phyloP scores from a whole-genome alignment of 2,329 filamentous ascomycete species.

The Fusarium goolgardi region DNA sequence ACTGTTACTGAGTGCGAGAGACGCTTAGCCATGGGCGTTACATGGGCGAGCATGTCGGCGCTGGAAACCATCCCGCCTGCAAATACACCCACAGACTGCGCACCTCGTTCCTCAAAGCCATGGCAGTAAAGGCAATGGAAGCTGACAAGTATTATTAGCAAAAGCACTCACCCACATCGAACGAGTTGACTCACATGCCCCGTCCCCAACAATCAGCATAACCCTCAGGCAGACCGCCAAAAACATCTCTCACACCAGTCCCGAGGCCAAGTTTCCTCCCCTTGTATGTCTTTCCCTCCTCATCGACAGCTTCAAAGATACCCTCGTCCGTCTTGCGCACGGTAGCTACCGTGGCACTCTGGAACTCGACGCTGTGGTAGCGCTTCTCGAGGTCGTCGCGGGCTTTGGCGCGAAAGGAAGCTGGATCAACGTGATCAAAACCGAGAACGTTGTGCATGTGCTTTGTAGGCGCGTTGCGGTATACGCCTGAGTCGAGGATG shows the following conservation, averaged over 20 bases:
- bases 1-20: constrained; percentile 59
- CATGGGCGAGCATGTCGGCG: constrained; percentile 51
- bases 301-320: constrained; percentile 56
- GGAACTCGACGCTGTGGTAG: constrained; percentile 52
- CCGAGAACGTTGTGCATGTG: constrained; percentile 61
- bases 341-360: constrained; percentile 44
- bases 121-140: constrained; percentile 72
- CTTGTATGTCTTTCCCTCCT: constrained; percentile 55
- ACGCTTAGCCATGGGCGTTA: constrained; percentile 58
- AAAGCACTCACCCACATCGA: neutral
- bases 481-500: constrained; percentile 62
- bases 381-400: constrained; percentile 51
- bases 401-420: constrained; percentile 51
- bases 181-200: constrained; percentile 56
- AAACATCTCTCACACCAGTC: constrained; percentile 63
- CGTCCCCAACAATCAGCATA: constrained; percentile 66
- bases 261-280: constrained; percentile 68
- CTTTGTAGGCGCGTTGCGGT: constrained; percentile 60
- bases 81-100: constrained; percentile 59
- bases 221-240: constrained; percentile 61
- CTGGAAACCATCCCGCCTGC: constrained; percentile 53
- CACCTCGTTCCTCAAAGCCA: constrained; percentile 67
- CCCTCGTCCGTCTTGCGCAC: constrained; percentile 48
- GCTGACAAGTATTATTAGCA: constrained; percentile 35
- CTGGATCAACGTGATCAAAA: constrained; percentile 55